A percentile compares a stretch with the other conserved stretches of the same genome.
phyloP scores from a whole-genome alignment of 495 filamentous ascomycete genomes.

The Trichoderma virens region DNA sequence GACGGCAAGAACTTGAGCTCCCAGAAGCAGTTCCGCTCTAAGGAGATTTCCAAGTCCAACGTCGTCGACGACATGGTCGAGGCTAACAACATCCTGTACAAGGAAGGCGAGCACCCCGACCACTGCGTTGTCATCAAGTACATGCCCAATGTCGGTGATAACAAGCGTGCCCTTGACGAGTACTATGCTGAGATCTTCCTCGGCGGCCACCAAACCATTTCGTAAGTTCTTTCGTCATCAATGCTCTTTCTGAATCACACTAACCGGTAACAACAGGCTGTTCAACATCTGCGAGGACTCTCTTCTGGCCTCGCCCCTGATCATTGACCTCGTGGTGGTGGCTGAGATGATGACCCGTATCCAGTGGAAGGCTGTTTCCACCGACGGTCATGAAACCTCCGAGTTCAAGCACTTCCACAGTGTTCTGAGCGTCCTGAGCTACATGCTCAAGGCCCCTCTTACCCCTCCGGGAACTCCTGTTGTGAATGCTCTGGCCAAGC shows the following conservation, averaged over 20 bases:
- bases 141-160: slow-evolving; percentile 97
- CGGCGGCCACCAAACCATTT: slow-evolving; percentile 96
- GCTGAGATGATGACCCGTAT: slow-evolving; percentile 98
- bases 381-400: slow-evolving; percentile 39
- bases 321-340: slow-evolving; percentile 90
- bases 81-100: slow-evolving; percentile 85
- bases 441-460: slow-evolving; percentile 98
- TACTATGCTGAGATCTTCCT: slow-evolving; percentile 99
- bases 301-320: slow-evolving; percentile 90
- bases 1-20: slow-evolving; percentile 98
- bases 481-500: slow-evolving; percentile 93
- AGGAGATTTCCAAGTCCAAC: slow-evolving; percentile 98
- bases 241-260: slow-evolving; percentile 11
- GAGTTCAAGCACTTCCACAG: slow-evolving; percentile 93
- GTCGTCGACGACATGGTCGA: slow-evolving; percentile 99
- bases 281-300: slow-evolving; percentile 99
- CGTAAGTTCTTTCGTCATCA: slow-evolving; percentile 31
- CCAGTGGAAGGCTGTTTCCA: slow-evolving; percentile 66
- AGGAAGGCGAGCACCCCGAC: slow-evolving; percentile 77
- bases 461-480: slow-evolving; percentile 95
- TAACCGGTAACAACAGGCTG: slow-evolving; percentile 44
- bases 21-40: slow-evolving; percentile 96
- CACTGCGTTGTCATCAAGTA: slow-evolving; percentile 96
- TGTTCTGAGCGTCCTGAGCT: slow-evolving; percentile 94
- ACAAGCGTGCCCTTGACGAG: slow-evolving; percentile 97